Evolutionary conservation across 805 yeast genomes (phyloP), one percentile per base, ranked within the genome.

Genomic region (Metschnikowia vanudenii): DNA sequence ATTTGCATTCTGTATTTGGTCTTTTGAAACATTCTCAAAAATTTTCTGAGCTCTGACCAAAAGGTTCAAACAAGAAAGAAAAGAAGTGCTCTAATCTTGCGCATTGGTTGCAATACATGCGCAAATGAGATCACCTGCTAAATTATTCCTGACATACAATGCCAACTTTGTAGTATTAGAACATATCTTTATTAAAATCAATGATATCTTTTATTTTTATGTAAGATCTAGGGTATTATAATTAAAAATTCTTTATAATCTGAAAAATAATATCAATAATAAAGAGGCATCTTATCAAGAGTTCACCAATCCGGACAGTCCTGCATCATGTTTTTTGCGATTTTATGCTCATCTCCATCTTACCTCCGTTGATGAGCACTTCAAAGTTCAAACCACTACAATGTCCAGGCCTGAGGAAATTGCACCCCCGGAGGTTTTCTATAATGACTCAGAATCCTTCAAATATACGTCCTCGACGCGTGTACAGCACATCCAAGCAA

Each of bases 401-500:
- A 91, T 91, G 98, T 88, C 96, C 2, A 83, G 98, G 73, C 98
- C 98, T 55, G 98, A 91, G 69, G 88, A 88, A 59, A 74, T 90
- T 52, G 98, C 98, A 12, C 98, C 98, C 24, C 97, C 98, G 34
- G 98, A 91, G 70, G 78, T 91, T 50, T 94, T 92, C 63, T 94
- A 94, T 65, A 86, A 90, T 74, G 97, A 91, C 45, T 68, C 81
- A 1, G 99, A 94, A 66, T 87, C 98, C 0, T 74, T 76, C 53
- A 94, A 94, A 61, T 94, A 94, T 66, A 94, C 98, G 0, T 76
- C 85, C 2, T 88, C 96, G 4, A 86, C 97, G 4, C 94, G 99
- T 76, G 97, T 94, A 41, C 99, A 94, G 71, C 97, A 91, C 63
- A 94, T 94, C 59, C 99, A 94, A 68, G 98, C 98, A 2, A 87